Conservation (phyloP, 2,329 filamentous ascomycete species). For the Pestalotiopsis fici region DNA sequence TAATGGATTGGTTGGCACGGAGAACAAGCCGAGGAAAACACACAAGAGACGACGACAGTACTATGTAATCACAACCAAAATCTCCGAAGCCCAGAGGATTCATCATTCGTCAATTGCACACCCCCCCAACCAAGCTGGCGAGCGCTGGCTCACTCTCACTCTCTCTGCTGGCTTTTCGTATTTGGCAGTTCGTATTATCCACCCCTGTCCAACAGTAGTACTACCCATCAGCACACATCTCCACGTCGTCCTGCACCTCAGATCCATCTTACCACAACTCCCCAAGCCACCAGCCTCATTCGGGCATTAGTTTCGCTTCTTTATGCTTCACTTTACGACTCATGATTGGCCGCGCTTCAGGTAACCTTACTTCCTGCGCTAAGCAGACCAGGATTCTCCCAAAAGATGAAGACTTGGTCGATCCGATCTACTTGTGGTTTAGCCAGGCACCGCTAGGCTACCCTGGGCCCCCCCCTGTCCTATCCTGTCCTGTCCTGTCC, state of each 20-base stretch:
- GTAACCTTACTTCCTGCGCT: neutral
- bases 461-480: neutral
- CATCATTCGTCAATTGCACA: no score
- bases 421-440: neutral
- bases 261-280: neutral
- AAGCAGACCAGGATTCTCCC: neutral
- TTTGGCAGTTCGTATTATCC: constrained; percentile 1
- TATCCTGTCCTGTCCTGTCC: neutral
- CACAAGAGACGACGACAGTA: no score
- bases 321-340: neutral
- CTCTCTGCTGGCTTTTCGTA: neutral
- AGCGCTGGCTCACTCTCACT: no score
- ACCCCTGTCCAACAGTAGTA: neutral
- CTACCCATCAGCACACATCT: neutral
- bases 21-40: no score
- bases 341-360: neutral
- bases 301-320: neutral
- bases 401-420: neutral
- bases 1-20: no score
- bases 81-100: no score
- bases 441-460: neutral
- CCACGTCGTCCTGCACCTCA: neutral
- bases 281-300: constrained; percentile 2
- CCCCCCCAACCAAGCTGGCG: no score
- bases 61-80: no score